Evolutionary conservation across 768 basidiomycete genomes (phyloP).

Genomic region (Tulasnella calospora): DNA sequence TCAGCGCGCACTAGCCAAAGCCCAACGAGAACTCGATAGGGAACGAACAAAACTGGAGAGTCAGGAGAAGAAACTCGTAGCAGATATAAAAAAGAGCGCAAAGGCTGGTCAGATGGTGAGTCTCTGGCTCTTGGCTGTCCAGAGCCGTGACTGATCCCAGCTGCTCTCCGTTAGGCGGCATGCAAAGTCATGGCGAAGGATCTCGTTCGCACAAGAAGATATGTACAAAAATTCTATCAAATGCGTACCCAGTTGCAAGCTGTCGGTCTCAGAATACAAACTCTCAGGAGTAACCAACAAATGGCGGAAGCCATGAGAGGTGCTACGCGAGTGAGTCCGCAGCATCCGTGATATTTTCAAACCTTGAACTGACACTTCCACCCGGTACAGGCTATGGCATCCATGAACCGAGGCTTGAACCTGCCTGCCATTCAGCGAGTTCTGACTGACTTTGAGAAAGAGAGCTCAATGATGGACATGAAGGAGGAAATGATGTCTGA

Average conservation of each 20-base stretch:
- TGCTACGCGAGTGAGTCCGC: conserved; percentile 76
- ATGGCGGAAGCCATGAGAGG: conserved; percentile 99
- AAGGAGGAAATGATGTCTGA: conserved; percentile 99
- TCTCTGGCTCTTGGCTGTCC: not conserved
- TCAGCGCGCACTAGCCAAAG: conserved; percentile 91
- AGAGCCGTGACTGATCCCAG: not conserved
- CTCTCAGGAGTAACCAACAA: conserved; percentile 92
- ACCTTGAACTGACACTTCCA: not conserved
- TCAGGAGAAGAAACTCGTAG: conserved; percentile 93
- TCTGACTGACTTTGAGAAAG: conserved; percentile 97
- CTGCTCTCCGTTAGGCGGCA: conserved; percentile 61
- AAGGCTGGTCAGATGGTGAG: conserved; percentile 89
- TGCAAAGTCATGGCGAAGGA: conserved; percentile 99
- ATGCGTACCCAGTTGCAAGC: conserved; percentile 99
- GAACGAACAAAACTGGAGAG: conserved; percentile 91
- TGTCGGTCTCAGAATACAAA: conserved; percentile 91
- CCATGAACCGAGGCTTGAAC: conserved; percentile 96
- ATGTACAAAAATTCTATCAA: conserved; percentile 96
- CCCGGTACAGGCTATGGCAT: conserved; percentile 78
- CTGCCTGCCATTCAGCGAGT: conserved; percentile 91
- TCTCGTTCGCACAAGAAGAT: conserved; percentile 89
- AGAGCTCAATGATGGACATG: conserved; percentile 99
- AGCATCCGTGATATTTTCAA: not conserved
- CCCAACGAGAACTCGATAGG: conserved; percentile 95
- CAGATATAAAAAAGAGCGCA: conserved; percentile 94